Base-by-base conservation (phyloP, 495 filamentous ascomycete species). In the Penicillium cosmopolitanum region DNA sequence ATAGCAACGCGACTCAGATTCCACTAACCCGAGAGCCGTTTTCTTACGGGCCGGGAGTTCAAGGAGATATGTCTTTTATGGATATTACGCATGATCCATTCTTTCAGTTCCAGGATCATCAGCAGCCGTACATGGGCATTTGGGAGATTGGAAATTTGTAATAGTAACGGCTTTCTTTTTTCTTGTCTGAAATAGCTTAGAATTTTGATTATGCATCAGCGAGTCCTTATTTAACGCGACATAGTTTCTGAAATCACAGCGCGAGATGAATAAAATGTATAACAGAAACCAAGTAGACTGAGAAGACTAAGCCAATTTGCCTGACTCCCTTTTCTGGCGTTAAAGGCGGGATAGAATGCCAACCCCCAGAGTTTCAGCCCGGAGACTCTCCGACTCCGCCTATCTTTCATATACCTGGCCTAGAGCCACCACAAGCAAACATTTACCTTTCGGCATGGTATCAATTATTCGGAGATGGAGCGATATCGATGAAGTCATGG, bases 11-110 rank as follows among this genome's bases (percentile, higher is more conserved):
- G 8, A 34, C 43, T 21, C 55, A 57, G 9, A 44, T 52, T 16
- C 47, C 53, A 18, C 25, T 64, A 1, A 47, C 53, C 3, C 50
- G 62, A 7, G 66, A 68, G 4, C 13, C 56, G 10, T 15, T 63
- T 34, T 63, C 54, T 54, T 48, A 60, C 13, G 61, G 44, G 10
- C 31, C 57, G 4, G 60, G 53, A 2, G 42, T 66, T 16, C 59
- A 47, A 23, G 55, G 53, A 5, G 63, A 83, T 73, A 67, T 73
- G 63, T 80, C 66, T 13, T 65, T 69, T 13, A 71, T 71, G 64
- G 63, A 71, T 35, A 50, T 66, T 25, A 65, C 55, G 4, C 63
- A 65, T 50, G 68, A 71, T 50, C 61, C 66, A n/a, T 71, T 71
- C 34, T 69, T 67, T 25, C 68, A 69, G 36, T 69, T 71, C 23